Evolutionary conservation across 306 rosid species (phyloP), one percentile per base, ranked within the genome.

Genomic region (Trifolium pratense): DNA sequence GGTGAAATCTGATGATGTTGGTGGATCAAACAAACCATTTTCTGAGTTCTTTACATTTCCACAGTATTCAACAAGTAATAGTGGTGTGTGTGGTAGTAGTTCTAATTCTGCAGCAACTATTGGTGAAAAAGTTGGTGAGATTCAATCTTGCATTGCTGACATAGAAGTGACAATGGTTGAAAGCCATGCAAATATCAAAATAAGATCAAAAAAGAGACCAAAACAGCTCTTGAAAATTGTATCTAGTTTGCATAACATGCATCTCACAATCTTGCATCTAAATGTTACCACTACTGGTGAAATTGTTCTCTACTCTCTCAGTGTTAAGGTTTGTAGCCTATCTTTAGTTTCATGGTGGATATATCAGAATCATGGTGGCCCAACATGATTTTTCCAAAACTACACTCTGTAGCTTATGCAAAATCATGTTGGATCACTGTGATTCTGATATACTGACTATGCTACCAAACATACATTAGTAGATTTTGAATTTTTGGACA

Each of bases 161-260:
- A 83, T 94, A 64, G 97, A 94, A 83, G 99, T 91, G 60, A 90
- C 94, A 48, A 87, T 94, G 96, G 97, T 91, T 49, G 99, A 91
- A 76, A 89, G 88, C 85, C 99, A 94, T 80, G 99, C 96, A 75
- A 94, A 84, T 77, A 78, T 94, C 46, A 91, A 90, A 71, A 89
- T 94, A 57, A 88, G 96, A 62, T 86, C 96, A 4, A 82, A 80
- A 59, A 88, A 72, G 80, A 36, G 84, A 46, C 89, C 97, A 20
- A 91, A 87, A 69, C 97, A 89, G 71, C 90, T 88, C 40, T 68
- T 91, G 75, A 91, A 88, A 76, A 64, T 94, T 40, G 95, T 91
- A 15, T 83, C 91, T 74, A 90, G 86, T 31, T 76, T 91, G 84
- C 95, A 89, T 21, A 63, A 62, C 48, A 42, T 94, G 89, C 75